A percentile compares a stretch with the other conserved stretches of the same genome.
Conservation (phyloP, 1,284 basidiomycete species). For the Tilletia caries region DNA sequence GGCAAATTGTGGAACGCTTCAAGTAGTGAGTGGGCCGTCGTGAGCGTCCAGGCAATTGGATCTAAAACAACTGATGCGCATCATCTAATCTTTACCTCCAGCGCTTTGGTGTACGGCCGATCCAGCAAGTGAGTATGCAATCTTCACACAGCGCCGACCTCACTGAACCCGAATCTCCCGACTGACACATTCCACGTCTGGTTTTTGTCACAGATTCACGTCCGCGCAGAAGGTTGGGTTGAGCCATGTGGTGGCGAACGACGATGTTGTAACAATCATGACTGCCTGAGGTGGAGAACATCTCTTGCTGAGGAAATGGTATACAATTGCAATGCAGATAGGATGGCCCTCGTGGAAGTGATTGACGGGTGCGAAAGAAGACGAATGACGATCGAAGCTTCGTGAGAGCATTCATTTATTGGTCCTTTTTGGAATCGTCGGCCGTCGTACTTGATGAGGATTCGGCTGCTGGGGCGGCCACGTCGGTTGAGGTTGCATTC, state of each 20-base stretch:
- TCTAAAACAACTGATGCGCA: background rate
- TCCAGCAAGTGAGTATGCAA: conserved; percentile 14
- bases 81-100: background rate
- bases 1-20: conserved; percentile 78
- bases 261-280: conserved; percentile 74
- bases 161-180: background rate
- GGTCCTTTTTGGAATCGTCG: conserved; percentile 7
- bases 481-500: background rate
- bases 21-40: conserved; percentile 29
- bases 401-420: background rate
- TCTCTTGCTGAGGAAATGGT: background rate
- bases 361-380: background rate
- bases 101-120: conserved; percentile 11
- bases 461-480: background rate
- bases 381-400: no score
- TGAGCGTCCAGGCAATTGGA: no score
- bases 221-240: conserved; percentile 62
- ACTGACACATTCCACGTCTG: background rate
- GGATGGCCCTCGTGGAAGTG: background rate
- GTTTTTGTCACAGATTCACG: conserved; percentile 21
- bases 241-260: conserved; percentile 80
- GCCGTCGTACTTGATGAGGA: background rate
- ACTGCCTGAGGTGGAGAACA: conserved; percentile 25
- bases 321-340: conserved; percentile 1
- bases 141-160: background rate